Percentiles rank a stretch among this genome's conserved stretches.
Evolutionary conservation across 2,329 filamentous ascomycete species (phyloP).

Genomic region (Alternaria infectoria): DNA sequence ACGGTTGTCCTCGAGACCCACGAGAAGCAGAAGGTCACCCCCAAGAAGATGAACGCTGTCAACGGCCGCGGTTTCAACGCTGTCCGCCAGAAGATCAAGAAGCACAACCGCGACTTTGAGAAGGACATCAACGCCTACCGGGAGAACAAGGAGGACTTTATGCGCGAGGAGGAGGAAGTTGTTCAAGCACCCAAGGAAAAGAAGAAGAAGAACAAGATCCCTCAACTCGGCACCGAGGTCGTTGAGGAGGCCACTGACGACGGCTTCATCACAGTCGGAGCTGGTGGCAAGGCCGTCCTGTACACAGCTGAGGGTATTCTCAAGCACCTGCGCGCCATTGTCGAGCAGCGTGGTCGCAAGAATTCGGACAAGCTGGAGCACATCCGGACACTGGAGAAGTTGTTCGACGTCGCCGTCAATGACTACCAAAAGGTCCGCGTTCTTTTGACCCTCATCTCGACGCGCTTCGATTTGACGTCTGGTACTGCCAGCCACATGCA

Average conservation of each 20-base stretch:
- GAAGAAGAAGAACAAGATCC: slow-evolving; percentile 56
- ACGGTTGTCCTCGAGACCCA: slow-evolving; percentile 92
- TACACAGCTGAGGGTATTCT: slow-evolving; percentile 98
- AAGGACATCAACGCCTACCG: slow-evolving; percentile 86
- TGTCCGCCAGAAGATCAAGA: slow-evolving; percentile 97
- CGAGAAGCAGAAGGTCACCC: slow-evolving; percentile 92
- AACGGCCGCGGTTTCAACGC: slow-evolving; percentile 94
- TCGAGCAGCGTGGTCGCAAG: slow-evolving; percentile 98
- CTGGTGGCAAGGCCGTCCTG: slow-evolving; percentile 84
- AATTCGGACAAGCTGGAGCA: slow-evolving; percentile 96
- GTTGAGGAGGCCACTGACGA: slow-evolving; percentile 71
- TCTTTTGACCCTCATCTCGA: slow-evolving; percentile 87
- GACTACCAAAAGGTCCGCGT: slow-evolving; percentile 96
- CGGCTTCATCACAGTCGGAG: slow-evolving; percentile 87
- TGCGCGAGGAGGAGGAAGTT: slow-evolving; percentile 83
- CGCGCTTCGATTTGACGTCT: slow-evolving; percentile 89
- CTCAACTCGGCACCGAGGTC: slow-evolving; percentile 59
- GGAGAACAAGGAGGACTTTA: slow-evolving; percentile 82
- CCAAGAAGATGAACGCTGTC: slow-evolving; percentile 98
- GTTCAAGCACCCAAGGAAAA: slow-evolving; percentile 62
- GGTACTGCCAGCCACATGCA: slow-evolving; percentile 84
- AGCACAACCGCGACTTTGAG: slow-evolving; percentile 96
- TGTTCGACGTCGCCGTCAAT: slow-evolving; percentile 83
- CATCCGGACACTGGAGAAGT: slow-evolving; percentile 96
- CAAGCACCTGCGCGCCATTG: slow-evolving; percentile 90